These are phyloP conservation scores for Backusella liffmaniae DNA, from an alignment of 192 early-diverging fungal genomes.

Conservation along the genomic window DNA sequence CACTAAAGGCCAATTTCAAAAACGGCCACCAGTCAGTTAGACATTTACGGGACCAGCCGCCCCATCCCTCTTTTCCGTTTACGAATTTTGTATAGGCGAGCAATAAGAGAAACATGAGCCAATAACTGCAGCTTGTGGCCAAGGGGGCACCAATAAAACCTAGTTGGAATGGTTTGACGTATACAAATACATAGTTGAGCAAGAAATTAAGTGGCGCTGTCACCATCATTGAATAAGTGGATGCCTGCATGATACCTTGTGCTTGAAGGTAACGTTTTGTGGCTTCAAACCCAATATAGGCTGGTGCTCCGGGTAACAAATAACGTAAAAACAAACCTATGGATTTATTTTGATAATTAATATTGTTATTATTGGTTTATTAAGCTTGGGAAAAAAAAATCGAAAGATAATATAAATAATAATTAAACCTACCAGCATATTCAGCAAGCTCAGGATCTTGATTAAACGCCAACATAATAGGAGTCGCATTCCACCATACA, in stretches of 20 bases:
- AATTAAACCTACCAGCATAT: conserved; percentile 16
- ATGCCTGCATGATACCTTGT: conserved; percentile 88
- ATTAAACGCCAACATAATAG: conserved; percentile 12
- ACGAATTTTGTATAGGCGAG: conserved; percentile 52
- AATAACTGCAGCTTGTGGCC: conserved; percentile 63
- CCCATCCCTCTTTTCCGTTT: conserved; percentile 61
- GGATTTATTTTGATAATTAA: not conserved
- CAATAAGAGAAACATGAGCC: conserved; percentile 54
- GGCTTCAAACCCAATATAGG: conserved; percentile 79
- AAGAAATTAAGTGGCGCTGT: conserved; percentile 60
- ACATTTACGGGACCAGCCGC: conserved; percentile 60
- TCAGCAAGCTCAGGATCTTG: conserved; percentile 27
- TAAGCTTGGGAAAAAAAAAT: not conserved
- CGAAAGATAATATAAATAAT: not conserved
- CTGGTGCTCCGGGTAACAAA: conserved; percentile 70
- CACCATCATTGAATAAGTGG: conserved; percentile 62
- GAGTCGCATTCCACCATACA: conserved; percentile 28
- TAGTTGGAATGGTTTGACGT: conserved; percentile 41
- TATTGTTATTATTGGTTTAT: not conserved
- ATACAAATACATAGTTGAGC: conserved; percentile 67
- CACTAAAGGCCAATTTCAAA: conserved; percentile 61
- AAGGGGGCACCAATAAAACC: conserved; percentile 72
- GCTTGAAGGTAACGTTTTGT: conserved; percentile 83
- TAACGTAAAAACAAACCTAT: conserved; percentile 55
- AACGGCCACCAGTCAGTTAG: conserved; percentile 45